Conservation (phyloP, 352 stramenopile species). For the Pythium insidiosum region DNA sequence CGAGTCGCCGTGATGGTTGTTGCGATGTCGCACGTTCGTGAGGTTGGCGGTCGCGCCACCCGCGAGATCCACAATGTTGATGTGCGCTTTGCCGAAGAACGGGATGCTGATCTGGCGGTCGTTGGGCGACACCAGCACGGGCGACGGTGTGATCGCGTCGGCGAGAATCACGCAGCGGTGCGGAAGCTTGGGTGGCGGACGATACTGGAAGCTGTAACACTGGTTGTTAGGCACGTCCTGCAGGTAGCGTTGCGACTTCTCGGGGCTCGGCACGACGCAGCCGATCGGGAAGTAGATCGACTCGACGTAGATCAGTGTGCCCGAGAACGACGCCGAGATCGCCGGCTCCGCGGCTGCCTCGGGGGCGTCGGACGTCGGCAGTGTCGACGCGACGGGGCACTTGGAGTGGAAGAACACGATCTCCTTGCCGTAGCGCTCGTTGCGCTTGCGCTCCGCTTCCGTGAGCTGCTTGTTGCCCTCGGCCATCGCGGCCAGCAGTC, state of each 20-base stretch:
- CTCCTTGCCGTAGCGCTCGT: constrained; percentile 73
- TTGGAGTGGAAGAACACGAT: constrained; percentile 81
- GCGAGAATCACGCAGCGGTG: constrained; percentile 60
- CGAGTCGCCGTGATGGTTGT: constrained; percentile 11
- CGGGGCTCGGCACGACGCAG: constrained; percentile 62
- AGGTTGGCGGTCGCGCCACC: constrained; percentile 30
- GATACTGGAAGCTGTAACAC: constrained; percentile 82
- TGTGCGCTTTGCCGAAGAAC: constrained; percentile 79
- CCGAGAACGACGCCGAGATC: constrained; percentile 60
- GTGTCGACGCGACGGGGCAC: constrained; percentile 31
- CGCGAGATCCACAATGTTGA: constrained; percentile 79
- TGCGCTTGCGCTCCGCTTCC: constrained; percentile 74
- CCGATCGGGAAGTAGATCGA: constrained; percentile 68
- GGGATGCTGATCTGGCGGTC: constrained; percentile 69
- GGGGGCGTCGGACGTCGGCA: constrained; percentile 29
- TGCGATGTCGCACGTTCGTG: constrained; percentile 58
- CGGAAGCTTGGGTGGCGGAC: constrained; percentile 31
- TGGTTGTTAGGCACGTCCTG: constrained; percentile 82
- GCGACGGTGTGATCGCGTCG: constrained; percentile 25
- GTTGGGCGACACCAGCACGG: constrained; percentile 41
- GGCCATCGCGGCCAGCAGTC: constrained; percentile 88
- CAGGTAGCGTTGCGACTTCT: constrained; percentile 63
- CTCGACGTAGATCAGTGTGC: constrained; percentile 64
- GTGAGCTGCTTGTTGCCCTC: constrained; percentile 56
- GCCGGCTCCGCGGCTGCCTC: constrained; percentile 35